Evolutionary conservation across 208 protist species (phyloP).

Genomic region (Vickermania ingenoplastis): DNA sequence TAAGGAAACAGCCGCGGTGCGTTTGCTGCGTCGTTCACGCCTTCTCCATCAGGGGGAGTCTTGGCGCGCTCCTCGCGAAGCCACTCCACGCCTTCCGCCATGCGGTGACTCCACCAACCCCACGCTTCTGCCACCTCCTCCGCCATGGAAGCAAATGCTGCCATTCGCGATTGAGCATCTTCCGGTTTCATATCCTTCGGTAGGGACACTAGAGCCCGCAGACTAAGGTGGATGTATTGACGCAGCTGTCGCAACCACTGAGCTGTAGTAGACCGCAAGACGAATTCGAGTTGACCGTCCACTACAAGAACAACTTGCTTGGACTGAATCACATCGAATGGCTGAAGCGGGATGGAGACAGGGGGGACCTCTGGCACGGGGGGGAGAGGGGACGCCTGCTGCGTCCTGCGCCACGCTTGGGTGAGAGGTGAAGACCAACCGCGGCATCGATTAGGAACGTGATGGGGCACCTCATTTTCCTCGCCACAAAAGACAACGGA

Average conservation of each 20-base stretch:
- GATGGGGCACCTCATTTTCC: constrained; percentile 25
- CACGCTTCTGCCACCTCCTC: constrained; percentile 46
- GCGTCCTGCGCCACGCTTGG: constrained; percentile 63
- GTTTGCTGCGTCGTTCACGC: neutral
- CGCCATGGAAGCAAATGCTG: constrained; percentile 2
- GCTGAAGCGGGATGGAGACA: constrained; percentile 29
- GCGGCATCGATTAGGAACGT: constrained; percentile 47
- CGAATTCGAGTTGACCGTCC: constrained; percentile 44
- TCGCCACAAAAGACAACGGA: constrained; percentile 62
- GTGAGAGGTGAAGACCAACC: constrained; percentile 72
- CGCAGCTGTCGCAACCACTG: constrained; percentile 64
- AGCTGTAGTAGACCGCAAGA: constrained; percentile 54
- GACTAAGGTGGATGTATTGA: constrained; percentile 22
- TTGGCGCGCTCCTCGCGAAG: constrained; percentile 59
- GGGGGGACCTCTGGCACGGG: constrained; percentile 64
- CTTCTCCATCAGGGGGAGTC: neutral
- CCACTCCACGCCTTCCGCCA: constrained; percentile 35
- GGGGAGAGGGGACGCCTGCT: constrained; percentile 44
- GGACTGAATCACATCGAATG: constrained; percentile 63
- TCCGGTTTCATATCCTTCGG: constrained; percentile 6
- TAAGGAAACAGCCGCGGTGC: constrained; percentile 15
- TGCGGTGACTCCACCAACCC: constrained; percentile 62
- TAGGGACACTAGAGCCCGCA: constrained; percentile 19
- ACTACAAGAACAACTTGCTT: constrained; percentile 33
- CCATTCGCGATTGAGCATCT: neutral